A percentile compares a stretch with the other conserved stretches of the same genome.
Conservation (phyloP, 2,329 filamentous ascomycete genomes). For the Arthrobotrys musiformis region DNA sequence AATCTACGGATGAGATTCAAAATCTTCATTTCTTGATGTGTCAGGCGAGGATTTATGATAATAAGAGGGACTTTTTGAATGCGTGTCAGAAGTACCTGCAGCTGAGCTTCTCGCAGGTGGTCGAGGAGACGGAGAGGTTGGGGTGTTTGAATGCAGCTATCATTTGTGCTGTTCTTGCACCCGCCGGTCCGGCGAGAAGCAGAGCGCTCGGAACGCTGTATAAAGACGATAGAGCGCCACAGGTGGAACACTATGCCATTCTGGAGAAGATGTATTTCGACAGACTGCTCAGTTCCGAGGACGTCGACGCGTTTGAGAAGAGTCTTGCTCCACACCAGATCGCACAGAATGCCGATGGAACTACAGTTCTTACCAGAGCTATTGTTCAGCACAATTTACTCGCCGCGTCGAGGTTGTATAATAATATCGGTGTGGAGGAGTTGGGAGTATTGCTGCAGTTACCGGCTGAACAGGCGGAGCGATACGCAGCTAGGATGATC, state of each 20-base stretch:
- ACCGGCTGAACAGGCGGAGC: constrained; percentile 82
- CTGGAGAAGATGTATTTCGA: constrained; percentile 98
- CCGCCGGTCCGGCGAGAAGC: constrained; percentile 85
- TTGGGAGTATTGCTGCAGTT: constrained; percentile 82
- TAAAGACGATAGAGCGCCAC: constrained; percentile 85
- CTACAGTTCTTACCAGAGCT: constrained; percentile 90
- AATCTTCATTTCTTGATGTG: constrained; percentile 88
- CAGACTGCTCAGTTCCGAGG: constrained; percentile 79
- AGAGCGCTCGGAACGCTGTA: constrained; percentile 84
- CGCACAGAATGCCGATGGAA: constrained; percentile 87
- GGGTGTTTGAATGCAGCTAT: constrained; percentile 87
- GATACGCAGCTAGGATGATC: constrained; percentile 93
- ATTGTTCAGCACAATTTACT: constrained; percentile 97
- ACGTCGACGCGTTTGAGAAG: constrained; percentile 86
- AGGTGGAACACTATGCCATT: constrained; percentile 83
- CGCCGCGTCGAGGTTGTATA: constrained; percentile 81
- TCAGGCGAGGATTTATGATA: constrained; percentile 91
- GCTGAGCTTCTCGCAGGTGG: constrained; percentile 78
- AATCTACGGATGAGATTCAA: constrained; percentile 77
- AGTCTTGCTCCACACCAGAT: constrained; percentile 87
- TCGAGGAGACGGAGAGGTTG: constrained; percentile 87
- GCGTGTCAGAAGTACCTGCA: constrained; percentile 89
- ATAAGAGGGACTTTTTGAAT: constrained; percentile 86
- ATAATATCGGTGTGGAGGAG: constrained; percentile 79
- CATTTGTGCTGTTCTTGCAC: constrained; percentile 90